phyloP scores from a whole-genome alignment of 192 early-diverging fungal species.

The Backusella sp. region DNA sequence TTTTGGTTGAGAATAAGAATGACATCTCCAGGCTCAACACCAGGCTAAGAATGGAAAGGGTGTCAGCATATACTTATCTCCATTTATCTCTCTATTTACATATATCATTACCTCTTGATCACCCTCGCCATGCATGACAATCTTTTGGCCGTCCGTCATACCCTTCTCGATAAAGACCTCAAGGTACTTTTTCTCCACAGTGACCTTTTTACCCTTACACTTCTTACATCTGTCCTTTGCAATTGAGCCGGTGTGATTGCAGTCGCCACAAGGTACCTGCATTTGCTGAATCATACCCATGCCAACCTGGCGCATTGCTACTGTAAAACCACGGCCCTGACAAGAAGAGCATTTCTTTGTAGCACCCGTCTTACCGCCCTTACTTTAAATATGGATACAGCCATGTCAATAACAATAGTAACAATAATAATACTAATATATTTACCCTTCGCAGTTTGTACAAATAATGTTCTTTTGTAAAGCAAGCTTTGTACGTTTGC shows the following conservation, averaged over 20 bases:
- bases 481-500: constrained; percentile 78
- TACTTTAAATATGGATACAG: constrained; percentile 22
- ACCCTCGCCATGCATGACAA: constrained; percentile 89
- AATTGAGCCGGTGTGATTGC: constrained; percentile 82
- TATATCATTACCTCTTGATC: constrained; percentile 67
- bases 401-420: not conserved
- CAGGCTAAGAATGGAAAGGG: constrained; percentile 49
- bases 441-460: constrained; percentile 58
- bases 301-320: constrained; percentile 80
- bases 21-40: constrained; percentile 86
- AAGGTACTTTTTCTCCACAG: constrained; percentile 84
- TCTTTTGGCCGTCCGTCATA: constrained; percentile 87
- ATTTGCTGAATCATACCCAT: constrained; percentile 91
- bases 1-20: constrained; percentile 89
- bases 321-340: constrained; percentile 77
- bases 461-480: constrained; percentile 80
- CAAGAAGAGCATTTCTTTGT: constrained; percentile 72
- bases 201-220: constrained; percentile 88
- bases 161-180: constrained; percentile 95
- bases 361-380: constrained; percentile 81
- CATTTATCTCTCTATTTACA: not conserved
- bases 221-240: constrained; percentile 88
- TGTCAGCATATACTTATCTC: not conserved
- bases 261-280: constrained; percentile 77
- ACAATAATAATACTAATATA: not conserved